Evolutionary conservation across 2,329 filamentous ascomycete genomes (phyloP).

Genomic region (Cordyceps javanica): DNA sequence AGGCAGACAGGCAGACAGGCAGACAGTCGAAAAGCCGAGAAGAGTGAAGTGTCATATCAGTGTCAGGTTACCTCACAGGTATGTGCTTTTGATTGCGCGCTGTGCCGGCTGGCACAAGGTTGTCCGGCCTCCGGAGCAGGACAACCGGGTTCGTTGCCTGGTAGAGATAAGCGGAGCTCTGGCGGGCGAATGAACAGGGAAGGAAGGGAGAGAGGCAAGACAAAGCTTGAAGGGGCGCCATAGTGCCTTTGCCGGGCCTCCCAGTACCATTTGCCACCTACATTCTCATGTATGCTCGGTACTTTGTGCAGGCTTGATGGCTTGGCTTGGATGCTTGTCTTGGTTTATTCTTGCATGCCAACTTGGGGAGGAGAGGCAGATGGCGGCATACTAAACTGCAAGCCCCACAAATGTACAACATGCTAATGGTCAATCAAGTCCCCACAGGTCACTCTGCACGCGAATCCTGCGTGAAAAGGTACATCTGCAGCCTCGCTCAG

Average conservation of each 20-base stretch:
- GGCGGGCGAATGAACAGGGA: too few relatives aligned
- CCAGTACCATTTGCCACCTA: too few relatives aligned
- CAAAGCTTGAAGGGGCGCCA: too few relatives aligned
- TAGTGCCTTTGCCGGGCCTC: too few relatives aligned
- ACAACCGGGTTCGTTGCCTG: too few relatives aligned
- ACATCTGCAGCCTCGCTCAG: background rate
- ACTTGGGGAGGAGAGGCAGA: background rate
- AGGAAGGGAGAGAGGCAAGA: too few relatives aligned
- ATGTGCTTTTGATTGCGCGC: background rate
- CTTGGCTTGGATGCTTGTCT: background rate
- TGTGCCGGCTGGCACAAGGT: too few relatives aligned
- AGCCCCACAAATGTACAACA: slow-evolving; percentile 13
- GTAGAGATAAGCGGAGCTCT: too few relatives aligned
- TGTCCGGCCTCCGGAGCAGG: background rate
- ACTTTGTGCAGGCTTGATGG: too few relatives aligned
- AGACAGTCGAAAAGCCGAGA: too few relatives aligned
- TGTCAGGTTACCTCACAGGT: background rate
- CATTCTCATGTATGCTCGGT: too few relatives aligned
- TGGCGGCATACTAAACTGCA: too few relatives aligned
- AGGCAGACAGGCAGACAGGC: background rate
- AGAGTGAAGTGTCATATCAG: slow-evolving; percentile 6
- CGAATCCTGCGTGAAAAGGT: slow-evolving; percentile 6
- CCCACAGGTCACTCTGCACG: slow-evolving; percentile 4
- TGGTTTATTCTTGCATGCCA: background rate
- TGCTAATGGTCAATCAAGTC: slow-evolving; percentile 12